phyloP scores from a whole-genome alignment of 75 land plant species.

The Pinus taeda region DNA sequence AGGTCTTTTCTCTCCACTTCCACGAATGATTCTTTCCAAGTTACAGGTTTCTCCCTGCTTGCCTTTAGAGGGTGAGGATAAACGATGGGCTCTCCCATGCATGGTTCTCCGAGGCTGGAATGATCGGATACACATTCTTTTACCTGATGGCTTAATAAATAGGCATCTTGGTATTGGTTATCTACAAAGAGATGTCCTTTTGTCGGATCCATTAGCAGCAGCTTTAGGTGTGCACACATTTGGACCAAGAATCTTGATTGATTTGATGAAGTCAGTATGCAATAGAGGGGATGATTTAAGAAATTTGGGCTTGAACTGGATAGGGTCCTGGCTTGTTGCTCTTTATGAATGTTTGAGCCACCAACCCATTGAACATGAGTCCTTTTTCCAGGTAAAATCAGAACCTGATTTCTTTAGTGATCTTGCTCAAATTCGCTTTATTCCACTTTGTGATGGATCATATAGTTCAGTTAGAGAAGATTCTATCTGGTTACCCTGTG shows the following conservation, averaged over 20 bases:
- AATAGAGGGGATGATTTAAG: constrained; percentile 26
- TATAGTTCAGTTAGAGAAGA: constrained; percentile 65
- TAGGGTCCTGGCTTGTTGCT: constrained; percentile 58
- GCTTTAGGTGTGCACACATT: constrained; percentile 70
- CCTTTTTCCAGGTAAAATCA: constrained; percentile 3
- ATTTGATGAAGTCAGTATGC: constrained; percentile 51
- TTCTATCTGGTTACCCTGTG: constrained; percentile 75
- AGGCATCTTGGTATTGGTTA: constrained; percentile 74
- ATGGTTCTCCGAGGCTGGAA: constrained; percentile 73
- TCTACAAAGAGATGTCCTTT: constrained; percentile 52
- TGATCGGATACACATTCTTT: constrained; percentile 40
- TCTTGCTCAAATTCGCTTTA: constrained; percentile 53
- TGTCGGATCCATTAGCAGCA: constrained; percentile 68
- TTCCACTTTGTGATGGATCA: constrained; percentile 80
- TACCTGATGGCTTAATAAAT: constrained; percentile 60
- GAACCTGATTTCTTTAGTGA: constrained; percentile 28
- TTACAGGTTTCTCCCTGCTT: constrained; percentile 67
- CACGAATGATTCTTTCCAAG: constrained; percentile 65
- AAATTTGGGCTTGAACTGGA: constrained; percentile 66
- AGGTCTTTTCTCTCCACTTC: constrained; percentile 84
- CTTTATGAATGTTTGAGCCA: constrained; percentile 33
- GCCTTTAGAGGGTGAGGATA: constrained; percentile 54
- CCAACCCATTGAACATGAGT: constrained; percentile 14
- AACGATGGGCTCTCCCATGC: constrained; percentile 78
- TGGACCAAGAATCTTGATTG: constrained; percentile 59